Base-by-base conservation (phyloP, 2,329 filamentous ascomycete species). In the Ophiostoma pallidulum region DNA sequence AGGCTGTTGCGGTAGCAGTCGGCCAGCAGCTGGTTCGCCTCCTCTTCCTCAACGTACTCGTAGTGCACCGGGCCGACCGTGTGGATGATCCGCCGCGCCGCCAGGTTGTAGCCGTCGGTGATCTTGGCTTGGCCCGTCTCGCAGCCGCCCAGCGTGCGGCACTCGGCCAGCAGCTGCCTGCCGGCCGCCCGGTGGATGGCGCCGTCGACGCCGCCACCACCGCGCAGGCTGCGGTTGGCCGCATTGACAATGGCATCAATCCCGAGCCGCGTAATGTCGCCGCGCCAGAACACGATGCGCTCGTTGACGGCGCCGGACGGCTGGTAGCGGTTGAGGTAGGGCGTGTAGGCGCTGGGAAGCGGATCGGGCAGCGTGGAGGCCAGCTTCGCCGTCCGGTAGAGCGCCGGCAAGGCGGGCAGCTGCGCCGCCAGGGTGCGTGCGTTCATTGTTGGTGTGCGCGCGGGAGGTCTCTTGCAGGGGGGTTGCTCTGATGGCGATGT, bases 241-340 rank as follows among this genome's bases (percentile, higher is more conserved):
- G 92, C 91, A 63, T 97, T 97, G 63, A 97, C 90, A 56, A 96
- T 92, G 54, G 84, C 84, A 59, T 89, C 86, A 39, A 89, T 74
- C 28, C 73, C 63, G 4, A 97, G 77, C 13, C 72, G 80, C 13
- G 90, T 96, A 64, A 97, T 94, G 63, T 95, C 88, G 56, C 79
- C 78, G 48, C 78, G 75, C 54, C 88, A 73, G 32, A 91, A 68
- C 39, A 77, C 78, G 57, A 96, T 73, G 53, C 77, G 80, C 60
- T 78, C 66, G 68, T 94, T 94, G 66, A 85, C 69, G 9, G 64
- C 56, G 48, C 72, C 62, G n/a, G 74, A 77, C 4, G 63, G 60
- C 33, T 54, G 8, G n/a, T 18, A 13, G 9, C 28, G 18, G 8
- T 16, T 7, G 5, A 28, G n/a, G n/a, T 5, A 28, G 24, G 24